Conservation (phyloP, 306 rosid genomes). For the Vigna angularis region DNA sequence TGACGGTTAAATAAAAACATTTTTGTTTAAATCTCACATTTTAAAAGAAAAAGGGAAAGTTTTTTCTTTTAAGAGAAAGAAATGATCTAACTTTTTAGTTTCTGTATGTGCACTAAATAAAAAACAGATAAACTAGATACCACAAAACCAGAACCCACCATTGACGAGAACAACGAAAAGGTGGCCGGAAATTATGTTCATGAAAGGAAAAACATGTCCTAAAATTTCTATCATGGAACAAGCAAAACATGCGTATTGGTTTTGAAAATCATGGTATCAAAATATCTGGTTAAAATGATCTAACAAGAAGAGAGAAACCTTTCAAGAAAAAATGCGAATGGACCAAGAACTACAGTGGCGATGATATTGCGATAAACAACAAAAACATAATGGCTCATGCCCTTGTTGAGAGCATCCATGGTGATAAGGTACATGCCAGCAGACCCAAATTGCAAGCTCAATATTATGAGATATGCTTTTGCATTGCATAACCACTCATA, state of each 20-base stretch:
- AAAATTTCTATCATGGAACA: not conserved
- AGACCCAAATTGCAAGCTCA: conserved; percentile 80
- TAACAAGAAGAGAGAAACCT: conserved; percentile 47
- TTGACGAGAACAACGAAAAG: not conserved
- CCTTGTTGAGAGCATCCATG: conserved; percentile 69
- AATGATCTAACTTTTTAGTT: not conserved
- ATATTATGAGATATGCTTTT: conserved; percentile 66
- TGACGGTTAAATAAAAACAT: no score
- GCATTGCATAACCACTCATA: conserved; percentile 27
- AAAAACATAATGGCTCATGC: conserved; percentile 84
- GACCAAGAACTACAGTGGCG: conserved; percentile 71
- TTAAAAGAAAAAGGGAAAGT: no score
- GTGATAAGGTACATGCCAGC: conserved; percentile 90
- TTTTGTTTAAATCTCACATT: no score
- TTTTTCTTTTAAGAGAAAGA: no score
- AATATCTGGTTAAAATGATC: no score
- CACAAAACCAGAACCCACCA: not conserved
- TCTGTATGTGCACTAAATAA: not conserved
- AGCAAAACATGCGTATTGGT: not conserved
- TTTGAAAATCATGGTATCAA: no score
- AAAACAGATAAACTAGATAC: not conserved
- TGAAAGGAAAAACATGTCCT: not conserved
- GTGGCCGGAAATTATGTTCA: not conserved
- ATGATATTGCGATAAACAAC: conserved; percentile 79
- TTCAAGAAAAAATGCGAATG: conserved; percentile 81